These are phyloP conservation scores for Tuber umbilicatum DNA, from an alignment of 495 filamentous ascomycete genomes.

Conservation along the genomic window DNA sequence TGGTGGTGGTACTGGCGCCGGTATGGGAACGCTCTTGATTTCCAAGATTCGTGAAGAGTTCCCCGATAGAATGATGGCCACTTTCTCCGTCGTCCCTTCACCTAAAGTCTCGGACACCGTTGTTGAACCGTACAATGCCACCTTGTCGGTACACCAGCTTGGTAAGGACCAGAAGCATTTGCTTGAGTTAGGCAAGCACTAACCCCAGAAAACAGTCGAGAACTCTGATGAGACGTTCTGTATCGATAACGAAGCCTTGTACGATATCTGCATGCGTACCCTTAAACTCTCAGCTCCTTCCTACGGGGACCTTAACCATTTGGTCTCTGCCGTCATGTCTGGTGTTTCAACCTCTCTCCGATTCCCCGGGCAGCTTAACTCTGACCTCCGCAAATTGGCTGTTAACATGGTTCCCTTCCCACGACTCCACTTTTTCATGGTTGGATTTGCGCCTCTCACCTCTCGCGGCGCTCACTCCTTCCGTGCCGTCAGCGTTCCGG, in stretches of 20 bases:
- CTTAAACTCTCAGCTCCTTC: slow-evolving; percentile 97
- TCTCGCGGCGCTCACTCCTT: slow-evolving; percentile 90
- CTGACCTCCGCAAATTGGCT: slow-evolving; percentile 97
- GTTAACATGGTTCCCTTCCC: slow-evolving; percentile 99
- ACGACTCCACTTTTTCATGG: slow-evolving; percentile 99
- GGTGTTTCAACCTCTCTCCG: slow-evolving; percentile 97
- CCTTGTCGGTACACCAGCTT: slow-evolving; percentile 96
- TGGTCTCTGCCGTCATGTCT: slow-evolving; percentile 99
- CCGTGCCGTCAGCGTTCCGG: slow-evolving; percentile 94
- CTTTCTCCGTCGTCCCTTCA: slow-evolving; percentile 98
- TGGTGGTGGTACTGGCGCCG: slow-evolving; percentile 99
- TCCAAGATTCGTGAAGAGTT: slow-evolving; percentile 99
- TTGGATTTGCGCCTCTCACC: slow-evolving; percentile 97
- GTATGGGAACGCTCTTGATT: slow-evolving; percentile 99
- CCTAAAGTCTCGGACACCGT: slow-evolving; percentile 99
- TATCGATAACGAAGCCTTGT: slow-evolving; percentile 99
- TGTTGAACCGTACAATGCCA: slow-evolving; percentile 99
- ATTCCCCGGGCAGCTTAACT: slow-evolving; percentile 99
- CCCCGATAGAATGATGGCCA: slow-evolving; percentile 99
- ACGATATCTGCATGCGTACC: slow-evolving; percentile 99
- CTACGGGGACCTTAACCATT: slow-evolving; percentile 98
- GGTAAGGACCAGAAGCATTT: slow-evolving; percentile 37
- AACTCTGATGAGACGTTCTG: slow-evolving; percentile 99
- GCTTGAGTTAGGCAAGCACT: slow-evolving; percentile 26
- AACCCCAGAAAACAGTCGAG: slow-evolving; percentile 58